Percentiles rank a stretch among this genome's conserved stretches.
Conservation (phyloP, 441 rosid species). For the Corymbia calophylla region DNA sequence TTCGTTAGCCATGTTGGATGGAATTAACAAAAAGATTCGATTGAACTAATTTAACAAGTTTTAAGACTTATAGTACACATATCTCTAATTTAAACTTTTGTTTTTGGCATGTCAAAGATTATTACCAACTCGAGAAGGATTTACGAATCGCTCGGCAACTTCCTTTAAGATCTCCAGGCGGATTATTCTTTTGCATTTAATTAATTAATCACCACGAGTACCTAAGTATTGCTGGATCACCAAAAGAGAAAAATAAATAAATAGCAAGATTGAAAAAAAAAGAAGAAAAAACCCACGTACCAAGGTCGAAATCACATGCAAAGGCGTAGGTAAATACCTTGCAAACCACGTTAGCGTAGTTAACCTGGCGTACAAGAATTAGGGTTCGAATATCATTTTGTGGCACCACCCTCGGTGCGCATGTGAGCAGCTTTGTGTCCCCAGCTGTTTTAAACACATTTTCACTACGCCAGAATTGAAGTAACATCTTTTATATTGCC, state of each 20-base stretch:
- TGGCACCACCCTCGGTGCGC: conserved; percentile 16
- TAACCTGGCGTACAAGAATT: conserved; percentile 10
- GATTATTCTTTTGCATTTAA: not conserved
- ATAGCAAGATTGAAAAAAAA: not conserved
- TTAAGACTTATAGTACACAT: not conserved
- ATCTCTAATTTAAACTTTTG: no score
- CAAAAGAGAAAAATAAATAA: not conserved
- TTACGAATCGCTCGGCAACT: not conserved
- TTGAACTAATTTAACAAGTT: no score
- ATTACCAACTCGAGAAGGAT: not conserved
- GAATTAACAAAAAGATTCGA: accelerated
- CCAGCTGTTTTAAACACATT: conserved; percentile 3
- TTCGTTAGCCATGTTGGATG: not conserved
- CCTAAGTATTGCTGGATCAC: conserved; percentile 13
- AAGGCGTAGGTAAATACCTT: conserved; percentile 24
- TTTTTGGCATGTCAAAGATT: not conserved
- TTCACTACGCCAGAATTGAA: not conserved
- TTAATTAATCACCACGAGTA: not conserved
- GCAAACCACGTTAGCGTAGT: not conserved
- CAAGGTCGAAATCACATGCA: conserved; percentile 29
- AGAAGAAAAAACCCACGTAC: conserved; percentile 11
- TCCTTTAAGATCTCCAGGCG: not conserved
- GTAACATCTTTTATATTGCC: not conserved
- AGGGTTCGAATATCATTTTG: not conserved
- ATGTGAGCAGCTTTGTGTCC: conserved; percentile 22